Percentiles rank a stretch among this genome's conserved stretches.
Evolutionary conservation across 495 filamentous ascomycete genomes (phyloP).

Genomic region (Cercophora newfieldiana): DNA sequence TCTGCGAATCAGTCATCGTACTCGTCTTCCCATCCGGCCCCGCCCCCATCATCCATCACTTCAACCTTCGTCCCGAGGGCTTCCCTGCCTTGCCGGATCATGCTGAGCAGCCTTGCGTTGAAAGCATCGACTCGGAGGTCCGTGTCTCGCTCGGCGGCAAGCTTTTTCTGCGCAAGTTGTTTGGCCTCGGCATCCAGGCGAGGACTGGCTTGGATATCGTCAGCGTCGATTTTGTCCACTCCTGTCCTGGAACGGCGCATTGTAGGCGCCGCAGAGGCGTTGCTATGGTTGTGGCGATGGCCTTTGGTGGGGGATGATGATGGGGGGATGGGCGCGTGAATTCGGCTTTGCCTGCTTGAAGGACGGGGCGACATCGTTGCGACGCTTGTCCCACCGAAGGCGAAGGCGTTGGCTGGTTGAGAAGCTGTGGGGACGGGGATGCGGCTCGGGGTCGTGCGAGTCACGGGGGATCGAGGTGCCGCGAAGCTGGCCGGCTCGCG

Average conservation of each 20-base stretch:
- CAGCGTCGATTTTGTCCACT: conserved; percentile 18
- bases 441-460: conserved; percentile 35
- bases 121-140: conserved; percentile 76
- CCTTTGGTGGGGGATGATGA: conserved; percentile 27
- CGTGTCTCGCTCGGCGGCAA: conserved; percentile 71
- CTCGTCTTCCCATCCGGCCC: conserved; percentile 42
- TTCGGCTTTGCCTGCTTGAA: conserved; percentile 30
- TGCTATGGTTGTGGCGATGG: conserved; percentile 40
- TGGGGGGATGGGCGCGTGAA: conserved; percentile 1
- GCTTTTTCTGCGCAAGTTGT: conserved; percentile 62
- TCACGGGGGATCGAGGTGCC: conserved; percentile 42
- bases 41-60: conserved; percentile 49
- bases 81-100: conserved; percentile 87
- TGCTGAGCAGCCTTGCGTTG: conserved; percentile 72
- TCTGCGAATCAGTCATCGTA: conserved; percentile 19
- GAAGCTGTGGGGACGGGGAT: conserved; percentile 35
- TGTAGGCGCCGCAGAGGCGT: conserved; percentile 31
- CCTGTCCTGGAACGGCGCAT: conserved; percentile 18
- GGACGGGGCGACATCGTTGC: conserved; percentile 30
- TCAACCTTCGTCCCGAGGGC: conserved; percentile 79
- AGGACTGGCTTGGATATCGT: conserved; percentile 41
- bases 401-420: conserved; percentile 23
- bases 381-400: conserved; percentile 11
- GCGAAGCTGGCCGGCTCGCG: conserved; percentile 56
- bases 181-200: conserved; percentile 62